Conservation (phyloP, 305 asterid species). For the Striga hermonthica region DNA sequence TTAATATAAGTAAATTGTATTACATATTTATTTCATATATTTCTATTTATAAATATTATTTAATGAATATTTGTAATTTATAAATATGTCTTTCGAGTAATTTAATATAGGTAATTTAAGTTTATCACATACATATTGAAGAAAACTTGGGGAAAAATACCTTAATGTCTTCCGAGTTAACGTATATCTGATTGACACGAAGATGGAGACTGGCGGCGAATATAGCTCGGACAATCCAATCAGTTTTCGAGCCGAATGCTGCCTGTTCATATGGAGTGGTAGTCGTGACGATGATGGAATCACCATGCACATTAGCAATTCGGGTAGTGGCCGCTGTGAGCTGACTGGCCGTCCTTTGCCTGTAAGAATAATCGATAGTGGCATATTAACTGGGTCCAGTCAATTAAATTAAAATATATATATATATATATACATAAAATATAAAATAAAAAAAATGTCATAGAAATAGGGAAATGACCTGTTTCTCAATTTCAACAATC, state of each 20-base stretch:
- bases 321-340: conserved; percentile 94
- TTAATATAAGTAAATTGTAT: no score
- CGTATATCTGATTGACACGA: conserved; percentile 94
- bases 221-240: conserved; percentile 99
- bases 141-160: conserved; percentile 36
- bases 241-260: conserved; percentile 83
- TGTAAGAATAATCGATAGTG: conserved; percentile 25
- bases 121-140: no score
- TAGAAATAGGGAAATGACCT: conserved; percentile 43
- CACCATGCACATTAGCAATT: conserved; percentile 95
- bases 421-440: no score
- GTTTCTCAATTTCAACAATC: conserved; percentile 98
- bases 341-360: conserved; percentile 97
- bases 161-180: conserved; percentile 98
- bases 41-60: no score
- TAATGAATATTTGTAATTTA: no score
- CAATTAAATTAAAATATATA: background rate
- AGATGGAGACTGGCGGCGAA: conserved; percentile 98
- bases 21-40: no score
- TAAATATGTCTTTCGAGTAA: no score
- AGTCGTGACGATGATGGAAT: conserved; percentile 87
- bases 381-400: conserved; percentile 1
- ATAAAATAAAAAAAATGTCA: background rate
- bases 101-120: no score
- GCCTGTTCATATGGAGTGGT: conserved; percentile 97